Evolutionary conservation across 179 eudicot genomes (phyloP).

Genomic region (Camellia oleifera): DNA sequence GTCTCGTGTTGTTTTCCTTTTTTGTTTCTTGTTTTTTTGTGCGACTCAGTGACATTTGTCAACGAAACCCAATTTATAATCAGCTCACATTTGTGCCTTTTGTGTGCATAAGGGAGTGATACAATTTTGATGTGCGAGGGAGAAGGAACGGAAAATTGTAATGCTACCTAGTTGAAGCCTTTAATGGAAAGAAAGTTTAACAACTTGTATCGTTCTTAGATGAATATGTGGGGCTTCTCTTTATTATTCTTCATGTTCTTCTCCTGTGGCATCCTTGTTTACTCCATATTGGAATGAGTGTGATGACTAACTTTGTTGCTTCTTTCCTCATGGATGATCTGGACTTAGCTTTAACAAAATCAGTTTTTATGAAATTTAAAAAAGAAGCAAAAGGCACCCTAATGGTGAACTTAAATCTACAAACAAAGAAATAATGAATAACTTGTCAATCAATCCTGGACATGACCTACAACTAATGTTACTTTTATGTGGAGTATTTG

Average conservation of each 20-base stretch:
- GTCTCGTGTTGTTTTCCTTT: no score
- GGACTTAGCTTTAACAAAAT: background rate
- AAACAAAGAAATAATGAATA: background rate
- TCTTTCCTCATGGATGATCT: background rate
- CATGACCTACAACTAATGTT: background rate
- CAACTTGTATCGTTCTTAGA: background rate
- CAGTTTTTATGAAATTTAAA: background rate
- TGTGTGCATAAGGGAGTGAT: no score
- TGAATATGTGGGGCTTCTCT: background rate
- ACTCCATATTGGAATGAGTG: background rate
- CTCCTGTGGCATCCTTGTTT: background rate
- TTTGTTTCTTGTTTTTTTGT: no score
- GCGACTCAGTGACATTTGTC: no score
- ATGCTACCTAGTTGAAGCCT: background rate
- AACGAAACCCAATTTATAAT: no score
- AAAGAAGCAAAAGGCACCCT: background rate
- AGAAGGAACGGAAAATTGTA: background rate
- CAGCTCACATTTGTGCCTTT: background rate
- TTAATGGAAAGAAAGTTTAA: background rate
- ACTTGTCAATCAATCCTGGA: background rate
- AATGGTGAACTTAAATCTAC: background rate
- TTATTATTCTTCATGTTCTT: background rate
- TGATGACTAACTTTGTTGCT: background rate
- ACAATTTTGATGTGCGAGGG: background rate
- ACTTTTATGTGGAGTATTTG: background rate